phyloP scores from a whole-genome alignment of 345 rosid genomes.

The Populus ilicifolia region DNA sequence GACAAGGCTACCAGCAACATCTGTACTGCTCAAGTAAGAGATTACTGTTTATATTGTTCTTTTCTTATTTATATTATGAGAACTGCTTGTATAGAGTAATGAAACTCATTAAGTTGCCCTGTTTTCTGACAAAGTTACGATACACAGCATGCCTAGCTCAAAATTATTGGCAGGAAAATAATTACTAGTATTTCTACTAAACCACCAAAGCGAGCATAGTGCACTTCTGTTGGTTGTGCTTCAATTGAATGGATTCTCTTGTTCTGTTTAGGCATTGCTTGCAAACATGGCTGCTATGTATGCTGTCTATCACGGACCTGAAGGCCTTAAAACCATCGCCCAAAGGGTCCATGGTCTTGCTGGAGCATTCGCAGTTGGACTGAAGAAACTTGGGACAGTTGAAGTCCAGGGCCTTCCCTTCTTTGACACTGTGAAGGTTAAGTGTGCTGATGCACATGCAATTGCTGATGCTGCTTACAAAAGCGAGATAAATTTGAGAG shows the following conservation, averaged over 20 bases:
- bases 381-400: slow-evolving; percentile 79
- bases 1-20: slow-evolving; percentile 99
- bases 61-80: neutral
- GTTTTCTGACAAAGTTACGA: neutral
- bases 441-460: slow-evolving; percentile 73
- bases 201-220: neutral
- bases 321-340: slow-evolving; percentile 73
- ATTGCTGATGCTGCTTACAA: slow-evolving; percentile 73
- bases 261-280: slow-evolving; percentile 68
- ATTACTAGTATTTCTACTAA: neutral
- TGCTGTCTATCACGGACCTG: slow-evolving; percentile 97
- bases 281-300: slow-evolving; percentile 99
- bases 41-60: slow-evolving; percentile 7
- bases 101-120: neutral
- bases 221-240: slow-evolving; percentile 2
- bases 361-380: slow-evolving; percentile 71
- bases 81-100: neutral
- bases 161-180: neutral
- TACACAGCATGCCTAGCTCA: neutral
- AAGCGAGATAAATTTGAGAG: slow-evolving; percentile 70
- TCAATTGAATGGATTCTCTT: slow-evolving; percentile 17
- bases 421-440: slow-evolving; percentile 94
- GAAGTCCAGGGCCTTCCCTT: slow-evolving; percentile 85
- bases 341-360: slow-evolving; percentile 96
- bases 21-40: slow-evolving; percentile 94